Evolutionary conservation across 305 asterid species (phyloP), one percentile per base, ranked within the genome.

Genomic region (Coffea humblotiana): DNA sequence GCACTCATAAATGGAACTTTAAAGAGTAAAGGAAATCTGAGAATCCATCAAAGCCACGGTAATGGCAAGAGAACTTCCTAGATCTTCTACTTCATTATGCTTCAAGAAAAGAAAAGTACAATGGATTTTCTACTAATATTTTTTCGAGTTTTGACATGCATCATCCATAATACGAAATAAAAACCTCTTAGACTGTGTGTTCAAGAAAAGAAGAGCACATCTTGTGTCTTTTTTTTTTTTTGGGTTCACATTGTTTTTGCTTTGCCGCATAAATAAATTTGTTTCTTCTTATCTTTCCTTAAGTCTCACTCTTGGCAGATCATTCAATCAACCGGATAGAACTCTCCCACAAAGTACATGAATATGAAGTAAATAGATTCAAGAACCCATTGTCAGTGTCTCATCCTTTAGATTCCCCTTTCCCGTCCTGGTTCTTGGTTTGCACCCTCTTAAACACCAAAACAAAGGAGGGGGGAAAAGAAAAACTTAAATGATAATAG

Each of bases 61-160:
- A 49, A 49, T 45, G 32, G 45, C 79, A 63, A 76, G 45, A 60
- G 27, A 63, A 37, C 60, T 60, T 43, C 60, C 47, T n/a, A 76
- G 0, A 61, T 6, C 8, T 49, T 52, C 61, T 19, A 32, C 32
- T 76, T 40, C 27, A 49, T 63, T 63, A 63, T 76, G 71, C 29
- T 45, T 76, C 19, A 40, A 69, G 2, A 35, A 35, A 5, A 71
- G 15, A 71, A n/a, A n/a, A 69, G 48, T 6, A 71, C 60, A 19
- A 4, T 7, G 43, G 43, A 40, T 40, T 40, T 40, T 40, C 6
- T 40, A 40, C 25, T 72, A 27, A 51, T 35, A n/a, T 14, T 18
- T 40, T 40, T 40, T 40, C 43, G 14, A 51, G 8, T 76, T 65
- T 60, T 47, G 32, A 64, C 29, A 40, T 18, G 40, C 73, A 37